phyloP scores from a whole-genome alignment of 1,284 basidiomycete species.

The Cutaneotrichosporon sp. region DNA sequence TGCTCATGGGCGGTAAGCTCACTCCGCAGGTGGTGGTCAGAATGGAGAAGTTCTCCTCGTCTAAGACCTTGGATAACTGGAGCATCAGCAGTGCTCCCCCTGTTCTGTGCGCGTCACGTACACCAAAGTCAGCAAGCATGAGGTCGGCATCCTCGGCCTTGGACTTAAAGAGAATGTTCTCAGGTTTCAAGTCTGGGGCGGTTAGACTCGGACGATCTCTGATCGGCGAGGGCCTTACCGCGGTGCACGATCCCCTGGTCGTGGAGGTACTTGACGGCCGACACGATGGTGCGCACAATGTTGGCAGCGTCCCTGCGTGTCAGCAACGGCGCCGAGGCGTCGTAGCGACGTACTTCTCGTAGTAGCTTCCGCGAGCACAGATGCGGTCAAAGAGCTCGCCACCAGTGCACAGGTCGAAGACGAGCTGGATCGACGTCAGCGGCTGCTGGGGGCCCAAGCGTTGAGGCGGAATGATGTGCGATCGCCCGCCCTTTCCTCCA shows the following conservation, averaged over 20 bases:
- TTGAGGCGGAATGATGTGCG: neutral
- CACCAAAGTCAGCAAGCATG: slow-evolving; percentile 96
- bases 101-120: slow-evolving; percentile 58
- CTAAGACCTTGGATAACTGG: slow-evolving; percentile 67
- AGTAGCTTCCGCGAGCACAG: slow-evolving; percentile 96
- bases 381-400: slow-evolving; percentile 98
- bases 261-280: slow-evolving; percentile 90
- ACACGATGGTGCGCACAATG: slow-evolving; percentile 82
- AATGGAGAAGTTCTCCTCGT: slow-evolving; percentile 82
- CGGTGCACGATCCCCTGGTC: slow-evolving; percentile 93
- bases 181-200: slow-evolving; percentile 82
- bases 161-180: slow-evolving; percentile 93
- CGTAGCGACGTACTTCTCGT: slow-evolving; percentile 67
- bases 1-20: slow-evolving; percentile 33
- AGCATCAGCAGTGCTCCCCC: neutral
- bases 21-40: slow-evolving; percentile 91
- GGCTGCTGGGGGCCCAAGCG: neutral
- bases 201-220: slow-evolving; percentile 3
- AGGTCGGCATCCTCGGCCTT: slow-evolving; percentile 89
- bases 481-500: neutral
- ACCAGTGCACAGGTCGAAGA: slow-evolving; percentile 95
- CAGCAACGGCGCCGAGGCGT: neutral
- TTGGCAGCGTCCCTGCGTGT: slow-evolving; percentile 76
- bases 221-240: slow-evolving; percentile 56
- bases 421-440: slow-evolving; percentile 58